Base-by-base conservation (phyloP, 73 alveolate species). In the Durusdinium trenchii region DNA sequence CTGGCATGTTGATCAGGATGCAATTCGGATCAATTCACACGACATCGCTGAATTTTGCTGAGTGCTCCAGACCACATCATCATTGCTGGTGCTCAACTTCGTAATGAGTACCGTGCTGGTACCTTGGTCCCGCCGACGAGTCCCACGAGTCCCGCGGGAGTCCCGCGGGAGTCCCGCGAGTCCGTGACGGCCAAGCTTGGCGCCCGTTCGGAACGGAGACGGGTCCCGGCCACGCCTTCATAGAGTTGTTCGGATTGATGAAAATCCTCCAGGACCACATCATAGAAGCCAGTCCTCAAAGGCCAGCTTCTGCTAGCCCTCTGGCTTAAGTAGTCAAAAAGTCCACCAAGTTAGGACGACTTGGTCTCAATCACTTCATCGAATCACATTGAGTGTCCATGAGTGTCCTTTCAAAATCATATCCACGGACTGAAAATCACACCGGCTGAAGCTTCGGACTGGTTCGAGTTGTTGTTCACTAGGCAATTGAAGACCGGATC, bases 401-500 rank as follows among this genome's bases (percentile, higher is more conserved):
- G 35, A 50, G 42, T 9, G 7, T 4, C 50, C 26, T 23, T 71
- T 46, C 50, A 7, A 6, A 38, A 14, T 71, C 46, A 71, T 2
- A 1, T 18, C 61, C 38, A 7, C 20, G 62, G 36, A 38, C 42
- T n/a, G 42, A 23, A 0, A 3, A 9, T 78, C 61, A 51, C 16
- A 1, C 6, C 16, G 38, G 40, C 91, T 48, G 50, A 45, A 71
- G 95, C 71, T 67, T 69, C 57, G 28, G 61, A 47, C 97, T 91
- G 67, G 97, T 91, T 87, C 5, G 97, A 91, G 76, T 91, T 50
- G 89, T 91, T 91, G 97, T 91, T 91, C 57, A 91, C 97, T 54
- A 91, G 42, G 87, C 97, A 91, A n/a, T 91, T 91, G 97, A 91
- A 91, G 46, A 91, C 97, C 6, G 97, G 97, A 18, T 91, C 97